Evolutionary conservation across 768 basidiomycete species (phyloP), one percentile per base, ranked within the genome.

Genomic region (Leccinum incarnatum): DNA sequence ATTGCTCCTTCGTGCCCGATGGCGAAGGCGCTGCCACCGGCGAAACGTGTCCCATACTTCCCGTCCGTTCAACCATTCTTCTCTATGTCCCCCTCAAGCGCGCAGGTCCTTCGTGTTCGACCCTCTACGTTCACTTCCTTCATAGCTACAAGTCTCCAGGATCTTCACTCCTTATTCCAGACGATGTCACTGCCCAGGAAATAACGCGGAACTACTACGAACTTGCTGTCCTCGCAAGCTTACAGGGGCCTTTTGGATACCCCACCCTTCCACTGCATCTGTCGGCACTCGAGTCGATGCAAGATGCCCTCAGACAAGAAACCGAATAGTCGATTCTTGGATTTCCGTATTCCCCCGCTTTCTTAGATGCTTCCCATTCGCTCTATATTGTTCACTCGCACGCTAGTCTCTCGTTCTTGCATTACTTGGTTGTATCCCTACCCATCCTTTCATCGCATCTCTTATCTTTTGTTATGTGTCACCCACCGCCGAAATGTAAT

Each of bases 191-290:
- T 51, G 67, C 73, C 60, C 66, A 73, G 25, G 90, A 91, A 55
- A 80, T 93, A 65, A 82, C 87, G 17, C 77, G 73, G 47, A 92
- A 84, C 66, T 92, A 81, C 66, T 79, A 89, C 64, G 87, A 88
- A 58, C 80, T 94, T 17, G 77, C 84, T 2, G 79, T 90, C 29
- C 81, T 93, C 10, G 79, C 84, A 52, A 65, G 62, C 42, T 51
- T 71, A 34, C 73, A 73, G 69, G 77, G 76, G 60, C 74, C 83
- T 50, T 77, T 74, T 29, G 78, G 75, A 54, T 79, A 83, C 65
- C 77, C 83, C 10, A 74, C 77, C 40, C 70, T 93, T 53, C 91
- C 91, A 12, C 83, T 88, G 67, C 91, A 93, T 67, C 77, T 93
- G 36, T 86, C 84, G 30, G 88, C 89, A 15, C 77, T 90, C 25